A percentile compares a stretch with the other conserved stretches of the same genome.
phyloP scores from a whole-genome alignment of 306 rosid genomes.

The Styphnolobium japonicum region DNA sequence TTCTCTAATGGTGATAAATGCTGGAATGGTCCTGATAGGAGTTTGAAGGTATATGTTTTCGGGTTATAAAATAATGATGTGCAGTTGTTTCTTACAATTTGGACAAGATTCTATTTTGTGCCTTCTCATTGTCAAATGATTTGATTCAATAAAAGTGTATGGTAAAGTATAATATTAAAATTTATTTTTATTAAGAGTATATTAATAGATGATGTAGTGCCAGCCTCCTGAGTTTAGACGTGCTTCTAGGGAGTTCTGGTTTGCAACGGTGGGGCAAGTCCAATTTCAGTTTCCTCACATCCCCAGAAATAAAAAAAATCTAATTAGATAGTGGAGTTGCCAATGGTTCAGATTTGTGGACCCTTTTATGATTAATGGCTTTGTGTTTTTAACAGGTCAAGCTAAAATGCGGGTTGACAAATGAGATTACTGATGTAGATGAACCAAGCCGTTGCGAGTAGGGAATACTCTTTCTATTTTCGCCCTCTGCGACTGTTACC shows the following conservation, averaged over 20 bases:
- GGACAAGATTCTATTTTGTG: not conserved
- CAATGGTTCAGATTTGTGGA: not conserved
- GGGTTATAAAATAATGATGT: not conserved
- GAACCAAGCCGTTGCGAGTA: constrained; percentile 99
- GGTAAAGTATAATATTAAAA: not conserved
- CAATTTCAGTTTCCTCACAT: not conserved
- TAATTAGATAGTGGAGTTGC: not conserved
- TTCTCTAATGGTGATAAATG: constrained; percentile 87
- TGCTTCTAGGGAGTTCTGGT: not conserved
- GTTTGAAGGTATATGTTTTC: constrained; percentile 71
- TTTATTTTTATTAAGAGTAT: not conserved
- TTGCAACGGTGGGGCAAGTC: not conserved
- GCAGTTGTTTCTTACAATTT: constrained; percentile 13
- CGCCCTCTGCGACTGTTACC: not conserved
- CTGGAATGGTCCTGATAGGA: constrained; percentile 99
- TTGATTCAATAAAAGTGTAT: not conserved
- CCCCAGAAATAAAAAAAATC: not conserved
- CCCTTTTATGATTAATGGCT: constrained; percentile 16
- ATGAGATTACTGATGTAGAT: constrained; percentile 86
- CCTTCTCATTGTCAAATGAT: not conserved
- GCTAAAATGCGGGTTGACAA: constrained; percentile 82
- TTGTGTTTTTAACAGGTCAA: constrained; percentile 59
- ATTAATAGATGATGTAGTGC: constrained; percentile 11
- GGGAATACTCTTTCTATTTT: constrained; percentile 21
- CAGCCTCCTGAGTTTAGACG: constrained; percentile 11